Evolutionary conservation across 2,329 filamentous ascomycete species (phyloP), one percentile per base, ranked within the genome.

Genomic region (Penicillium capsulatum): DNA sequence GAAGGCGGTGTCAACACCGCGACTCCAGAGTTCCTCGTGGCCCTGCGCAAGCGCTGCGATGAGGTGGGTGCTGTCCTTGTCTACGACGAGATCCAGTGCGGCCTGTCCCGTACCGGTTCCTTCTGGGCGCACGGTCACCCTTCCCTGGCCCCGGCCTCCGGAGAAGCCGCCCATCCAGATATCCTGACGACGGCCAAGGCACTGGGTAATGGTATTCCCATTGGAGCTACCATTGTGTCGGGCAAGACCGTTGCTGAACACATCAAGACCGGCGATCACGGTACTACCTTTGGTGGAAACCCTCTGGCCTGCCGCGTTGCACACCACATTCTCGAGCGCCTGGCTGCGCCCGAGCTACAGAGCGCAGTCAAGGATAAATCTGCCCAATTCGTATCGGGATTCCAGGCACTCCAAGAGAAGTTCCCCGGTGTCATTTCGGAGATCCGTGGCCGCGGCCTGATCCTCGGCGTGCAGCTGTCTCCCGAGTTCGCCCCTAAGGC

Each of bases 51-150:
- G 60, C 80, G 90, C 43, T 96, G 90, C 66, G 83, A 82, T 40
- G 83, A 88, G 54, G 88, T 96, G 20, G 88, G 87, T 36, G 90
- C 91, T 2, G 80, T 97, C 3, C 72, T 98, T 41, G 85, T 96
- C 60, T 91, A 92, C 65, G 92, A 98, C 59, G 92, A 98, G 73
- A 98, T 98, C 48, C 92, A 98, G 68, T 96, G 89, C 64, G 92
- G 92, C 37, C 74, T 98, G 22, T 81, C 83, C 17, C 83, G 92
- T 36, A 97, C 92, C 1, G 92, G 92, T 24, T 76, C 74, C 9
- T 76, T 98, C 55, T 98, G 92, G 92, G 92, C 92, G 0, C 91
- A 98, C 60, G 75, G 75, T 8, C 73, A 75, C 42, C 75, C 92
- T 16, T 84, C 86, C 24, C 54, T 68, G n/a, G 53, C 55, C 2